A percentile compares a stretch with the other conserved stretches of the same genome.
phyloP scores from a whole-genome alignment of 805 yeast species.

The Kregervanrija fluxuum region DNA sequence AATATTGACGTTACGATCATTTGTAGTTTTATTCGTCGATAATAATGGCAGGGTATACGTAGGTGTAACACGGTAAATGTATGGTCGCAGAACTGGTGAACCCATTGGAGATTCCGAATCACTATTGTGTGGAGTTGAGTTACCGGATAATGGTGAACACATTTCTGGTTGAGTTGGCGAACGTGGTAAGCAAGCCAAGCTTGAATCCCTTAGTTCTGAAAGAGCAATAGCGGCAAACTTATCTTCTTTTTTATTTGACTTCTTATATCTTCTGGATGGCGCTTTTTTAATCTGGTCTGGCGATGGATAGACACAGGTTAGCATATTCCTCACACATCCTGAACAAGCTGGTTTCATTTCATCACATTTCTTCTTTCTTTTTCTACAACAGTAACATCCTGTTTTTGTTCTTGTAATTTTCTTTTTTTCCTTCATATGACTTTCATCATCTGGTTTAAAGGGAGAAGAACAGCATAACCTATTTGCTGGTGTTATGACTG shows the following conservation, averaged over 20 bases:
- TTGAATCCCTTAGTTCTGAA: conserved; percentile 6
- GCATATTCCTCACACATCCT: conserved; percentile 28
- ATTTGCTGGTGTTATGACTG: background rate
- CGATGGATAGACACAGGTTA: conserved; percentile 29
- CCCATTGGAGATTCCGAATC: conserved; percentile 21
- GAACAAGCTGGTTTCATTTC: conserved; percentile 29
- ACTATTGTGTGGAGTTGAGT: conserved; percentile 3
- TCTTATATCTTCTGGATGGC: conserved; percentile 3
- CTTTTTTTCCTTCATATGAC: conserved; percentile 11
- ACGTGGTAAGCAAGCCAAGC: conserved; percentile 2
- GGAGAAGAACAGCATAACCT: background rate
- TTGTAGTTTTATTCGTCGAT: background rate
- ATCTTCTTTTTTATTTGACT: conserved; percentile 1
- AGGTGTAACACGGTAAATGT: background rate
- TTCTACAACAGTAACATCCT: conserved; percentile 33
- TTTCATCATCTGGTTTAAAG: background rate
- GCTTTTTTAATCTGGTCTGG: conserved; percentile 14
- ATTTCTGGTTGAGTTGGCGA: conserved; percentile 7
- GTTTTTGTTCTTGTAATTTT: conserved; percentile 31
- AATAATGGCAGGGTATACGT: background rate
- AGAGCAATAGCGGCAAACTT: conserved; percentile 4
- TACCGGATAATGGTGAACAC: conserved; percentile 7
- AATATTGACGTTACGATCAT: too few species aligned
- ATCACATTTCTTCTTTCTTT: conserved; percentile 33
- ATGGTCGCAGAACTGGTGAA: conserved; percentile 21